Evolutionary conservation across 1,139 yeast genomes (phyloP).

Genomic region (Candida glucosophila): DNA sequence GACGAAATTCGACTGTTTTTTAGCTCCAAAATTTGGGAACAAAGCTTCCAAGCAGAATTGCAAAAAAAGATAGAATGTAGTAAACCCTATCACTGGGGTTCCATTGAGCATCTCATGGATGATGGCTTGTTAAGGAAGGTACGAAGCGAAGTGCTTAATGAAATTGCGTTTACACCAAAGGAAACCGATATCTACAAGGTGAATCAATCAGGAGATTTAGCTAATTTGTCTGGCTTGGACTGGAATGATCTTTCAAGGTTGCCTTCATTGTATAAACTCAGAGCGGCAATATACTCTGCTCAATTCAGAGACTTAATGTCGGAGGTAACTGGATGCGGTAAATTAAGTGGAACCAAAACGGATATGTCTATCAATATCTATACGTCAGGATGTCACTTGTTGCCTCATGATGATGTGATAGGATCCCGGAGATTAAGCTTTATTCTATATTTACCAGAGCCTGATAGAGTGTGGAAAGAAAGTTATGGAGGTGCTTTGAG

Average conservation of each 20-base stretch:
- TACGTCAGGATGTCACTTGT: slow-evolving; percentile 84
- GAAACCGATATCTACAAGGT: slow-evolving; percentile 97
- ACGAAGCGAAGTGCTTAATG: slow-evolving; percentile 70
- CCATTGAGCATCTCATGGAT: slow-evolving; percentile 62
- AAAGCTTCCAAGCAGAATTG: slow-evolving; percentile 31
- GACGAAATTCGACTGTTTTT: slow-evolving; percentile 41
- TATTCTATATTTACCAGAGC: slow-evolving; percentile 87
- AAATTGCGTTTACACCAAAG: slow-evolving; percentile 85
- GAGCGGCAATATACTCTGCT: slow-evolving; percentile 82
- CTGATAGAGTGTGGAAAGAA: slow-evolving; percentile 79
- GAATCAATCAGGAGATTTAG: slow-evolving; percentile 90
- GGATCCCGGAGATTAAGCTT: slow-evolving; percentile 92
- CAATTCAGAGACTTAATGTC: slow-evolving; percentile 78
- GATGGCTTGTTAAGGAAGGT: slow-evolving; percentile 73
- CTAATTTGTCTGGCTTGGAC: slow-evolving; percentile 81
- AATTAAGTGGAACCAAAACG: slow-evolving; percentile 78
- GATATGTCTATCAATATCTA: slow-evolving; percentile 92
- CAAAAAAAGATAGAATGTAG: slow-evolving; percentile 38
- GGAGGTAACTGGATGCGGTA: slow-evolving; percentile 81
- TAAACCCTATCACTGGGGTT: slow-evolving; percentile 85
- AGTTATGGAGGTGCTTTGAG: slow-evolving; percentile 90
- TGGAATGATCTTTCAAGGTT: slow-evolving; percentile 66
- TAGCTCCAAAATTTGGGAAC: slow-evolving; percentile 47
- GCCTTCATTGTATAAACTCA: slow-evolving; percentile 63
- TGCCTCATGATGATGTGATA: slow-evolving; percentile 96